Evolutionary conservation across 2,329 filamentous ascomycete species (phyloP), one percentile per base, ranked within the genome.

Genomic region (Ceratocystis eucalypticola): DNA sequence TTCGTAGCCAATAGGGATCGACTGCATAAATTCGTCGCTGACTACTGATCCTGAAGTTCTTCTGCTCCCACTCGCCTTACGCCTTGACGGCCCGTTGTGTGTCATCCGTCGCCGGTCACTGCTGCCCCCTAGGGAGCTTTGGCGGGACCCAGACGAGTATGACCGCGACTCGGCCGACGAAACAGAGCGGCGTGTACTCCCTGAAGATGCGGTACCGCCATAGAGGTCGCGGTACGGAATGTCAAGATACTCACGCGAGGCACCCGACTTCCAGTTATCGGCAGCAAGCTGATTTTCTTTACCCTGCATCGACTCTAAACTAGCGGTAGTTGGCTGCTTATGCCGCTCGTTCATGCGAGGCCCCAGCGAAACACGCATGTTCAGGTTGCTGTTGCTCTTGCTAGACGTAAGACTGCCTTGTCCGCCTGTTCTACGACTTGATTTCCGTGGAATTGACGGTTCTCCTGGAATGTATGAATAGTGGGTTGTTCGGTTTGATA

Each of bases 211-310:
- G 15, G 41, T 61, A 1, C 66, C 62, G 45, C 64, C 66, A 25
- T 68, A 68, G 17, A 68, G 50, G 12, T 68, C 64, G 5, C 66
- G 57, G 48, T 68, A 68, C 15, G 66, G 64, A 22, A 66, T 68
- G 28, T 65, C 64, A 20, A 68, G 41, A 20, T 63, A 44, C 20
- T 68, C 66, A 8, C 64, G 30, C 15, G 64, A 65, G 3, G 66
- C 25, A 33, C 59, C 64, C 5, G 66, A 65, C 64, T 68, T 68
- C 64, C 66, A 66, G 33, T 62, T 64, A 7, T 61, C 61, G 2
- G 20, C 37, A n/a, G 53, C 44, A 5, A 44, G 20, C n/a, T 65
- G 61, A 41, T 68, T 68, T 45, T 68, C 66, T 17, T 68, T 68
- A 28, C 61, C 64, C 41, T 66, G 53, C 66, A 68, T 68, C 1